Evolutionary conservation across 75 land plant genomes (phyloP).

Genomic region (Pseudotsuga menziesii): DNA sequence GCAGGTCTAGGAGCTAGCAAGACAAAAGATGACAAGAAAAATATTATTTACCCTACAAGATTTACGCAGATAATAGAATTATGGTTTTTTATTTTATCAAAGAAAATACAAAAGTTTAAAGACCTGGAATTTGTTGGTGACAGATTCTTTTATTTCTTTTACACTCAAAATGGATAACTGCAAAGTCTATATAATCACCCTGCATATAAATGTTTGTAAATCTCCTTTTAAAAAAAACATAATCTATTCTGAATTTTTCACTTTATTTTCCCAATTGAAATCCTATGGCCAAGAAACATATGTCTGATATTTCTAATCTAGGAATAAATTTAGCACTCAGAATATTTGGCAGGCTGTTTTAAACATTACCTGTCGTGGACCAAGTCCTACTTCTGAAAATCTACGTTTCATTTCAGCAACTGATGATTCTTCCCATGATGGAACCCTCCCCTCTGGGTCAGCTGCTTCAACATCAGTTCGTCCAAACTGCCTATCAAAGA

Average conservation of each 20-base stretch:
- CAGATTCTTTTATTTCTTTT: not conserved
- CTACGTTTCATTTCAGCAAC: constrained; percentile 85
- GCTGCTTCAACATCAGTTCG: constrained; percentile 68
- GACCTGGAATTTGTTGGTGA: not conserved
- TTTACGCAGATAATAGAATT: too few relatives aligned
- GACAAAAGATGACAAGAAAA: too few relatives aligned
- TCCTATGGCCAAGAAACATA: not conserved
- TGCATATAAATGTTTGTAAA: not conserved
- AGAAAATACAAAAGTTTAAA: too few relatives aligned
- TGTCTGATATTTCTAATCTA: not conserved
- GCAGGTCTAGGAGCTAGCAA: too few relatives aligned
- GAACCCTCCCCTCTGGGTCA: constrained; percentile 97
- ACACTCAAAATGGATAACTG: not conserved
- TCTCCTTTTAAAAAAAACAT: not conserved
- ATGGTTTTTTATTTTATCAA: too few relatives aligned
- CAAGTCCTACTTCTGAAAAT: constrained; percentile 69
- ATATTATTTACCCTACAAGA: too few relatives aligned
- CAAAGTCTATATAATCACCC: not conserved
- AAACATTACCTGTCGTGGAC: constrained; percentile 83
- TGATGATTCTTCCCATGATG: constrained; percentile 76
- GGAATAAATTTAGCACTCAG: not conserved
- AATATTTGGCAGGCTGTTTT: not conserved
- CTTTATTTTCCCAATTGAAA: not conserved
- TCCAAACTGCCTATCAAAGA: constrained; percentile 85
- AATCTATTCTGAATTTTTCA: not conserved